phyloP scores from a whole-genome alignment of 306 rosid genomes.

The Luffa acutangula region DNA sequence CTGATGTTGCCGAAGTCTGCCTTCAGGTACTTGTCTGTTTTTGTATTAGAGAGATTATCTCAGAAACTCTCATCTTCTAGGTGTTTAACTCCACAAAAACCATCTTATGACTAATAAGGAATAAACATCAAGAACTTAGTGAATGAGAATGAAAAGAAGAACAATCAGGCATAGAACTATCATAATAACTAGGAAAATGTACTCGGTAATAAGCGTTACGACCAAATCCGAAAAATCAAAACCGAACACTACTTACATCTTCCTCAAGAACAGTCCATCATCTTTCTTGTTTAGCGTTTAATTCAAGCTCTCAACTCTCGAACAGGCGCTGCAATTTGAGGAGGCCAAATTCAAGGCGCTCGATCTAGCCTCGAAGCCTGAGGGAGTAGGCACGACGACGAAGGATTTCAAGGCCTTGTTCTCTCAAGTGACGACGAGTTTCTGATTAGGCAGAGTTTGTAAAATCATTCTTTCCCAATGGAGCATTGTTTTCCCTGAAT shows the following conservation, averaged over 20 bases:
- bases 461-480: neutral
- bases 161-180: neutral
- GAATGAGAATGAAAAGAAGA: neutral
- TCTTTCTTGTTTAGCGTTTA: neutral
- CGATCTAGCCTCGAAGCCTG: conserved; percentile 83
- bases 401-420: conserved; percentile 84
- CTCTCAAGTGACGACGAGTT: conserved; percentile 50
- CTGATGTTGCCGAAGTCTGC: conserved; percentile 89
- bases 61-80: neutral
- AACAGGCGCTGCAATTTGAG: conserved; percentile 66
- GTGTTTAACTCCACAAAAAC: neutral
- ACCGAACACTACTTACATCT: neutral
- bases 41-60: neutral
- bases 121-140: neutral
- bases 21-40: conserved; percentile 49
- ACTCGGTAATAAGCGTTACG: neutral
- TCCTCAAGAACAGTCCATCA: neutral
- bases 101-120: neutral
- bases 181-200: neutral
- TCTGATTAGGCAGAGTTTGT: conserved; percentile 18
- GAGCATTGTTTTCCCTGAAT: neutral
- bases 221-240: neutral
- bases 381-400: conserved; percentile 68
- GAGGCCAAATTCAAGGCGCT: conserved; percentile 72
- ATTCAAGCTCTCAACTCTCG: neutral